These are phyloP conservation scores for Colletotrichum incanum DNA, from an alignment of 2,329 filamentous ascomycete species.

Conservation along the genomic window DNA sequence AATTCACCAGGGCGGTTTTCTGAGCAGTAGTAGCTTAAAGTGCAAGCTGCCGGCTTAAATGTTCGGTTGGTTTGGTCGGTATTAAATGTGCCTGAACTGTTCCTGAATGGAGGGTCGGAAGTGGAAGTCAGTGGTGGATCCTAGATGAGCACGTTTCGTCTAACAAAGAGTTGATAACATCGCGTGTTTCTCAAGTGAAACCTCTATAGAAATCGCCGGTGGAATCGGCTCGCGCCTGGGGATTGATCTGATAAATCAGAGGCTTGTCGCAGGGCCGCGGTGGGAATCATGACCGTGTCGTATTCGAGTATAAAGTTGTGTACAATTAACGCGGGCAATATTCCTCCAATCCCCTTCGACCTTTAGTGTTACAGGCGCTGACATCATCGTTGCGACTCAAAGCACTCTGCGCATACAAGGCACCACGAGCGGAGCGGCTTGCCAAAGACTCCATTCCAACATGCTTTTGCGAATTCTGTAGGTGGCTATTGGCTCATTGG, in stretches of 20 bases:
- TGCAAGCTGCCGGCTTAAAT: not conserved
- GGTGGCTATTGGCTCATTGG: no score
- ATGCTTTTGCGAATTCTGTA: no score
- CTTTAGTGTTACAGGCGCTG: conserved; percentile 10
- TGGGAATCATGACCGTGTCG: not conserved
- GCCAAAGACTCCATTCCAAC: not conserved
- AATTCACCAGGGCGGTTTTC: not conserved
- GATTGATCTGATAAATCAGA: not conserved
- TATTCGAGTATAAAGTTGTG: not conserved
- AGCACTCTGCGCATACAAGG: not conserved
- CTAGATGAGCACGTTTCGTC: not conserved
- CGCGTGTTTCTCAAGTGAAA: not conserved
- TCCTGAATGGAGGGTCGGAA: not conserved
- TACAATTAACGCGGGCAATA: not conserved
- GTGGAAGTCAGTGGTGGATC: not conserved
- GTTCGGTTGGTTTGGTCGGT: not conserved
- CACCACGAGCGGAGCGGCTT: not conserved
- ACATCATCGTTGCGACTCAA: conserved; percentile 23
- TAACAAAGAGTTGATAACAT: not conserved
- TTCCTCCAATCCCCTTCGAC: not conserved
- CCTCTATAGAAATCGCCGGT: not conserved
- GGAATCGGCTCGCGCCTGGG: not conserved
- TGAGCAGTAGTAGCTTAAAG: not conserved
- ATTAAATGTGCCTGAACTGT: not conserved
- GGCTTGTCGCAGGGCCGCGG: not conserved